Percentiles rank a stretch among this genome's conserved stretches.
Evolutionary conservation across 371 early-diverging fungal genomes (phyloP).

Genomic region (Apophysomyces variabilis): DNA sequence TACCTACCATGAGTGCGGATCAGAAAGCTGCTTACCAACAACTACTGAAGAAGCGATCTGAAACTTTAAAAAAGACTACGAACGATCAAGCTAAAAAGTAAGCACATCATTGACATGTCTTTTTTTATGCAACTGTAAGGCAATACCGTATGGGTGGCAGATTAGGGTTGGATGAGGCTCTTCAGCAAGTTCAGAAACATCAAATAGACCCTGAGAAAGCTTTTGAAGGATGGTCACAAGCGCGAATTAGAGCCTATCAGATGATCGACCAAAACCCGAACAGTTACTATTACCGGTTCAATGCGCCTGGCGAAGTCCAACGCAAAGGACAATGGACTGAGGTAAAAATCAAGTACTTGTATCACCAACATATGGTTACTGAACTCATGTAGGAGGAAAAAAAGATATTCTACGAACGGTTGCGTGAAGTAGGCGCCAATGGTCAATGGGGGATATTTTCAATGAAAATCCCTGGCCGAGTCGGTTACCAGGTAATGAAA

Average conservation of each 20-base stretch:
- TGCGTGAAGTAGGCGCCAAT: conserved; percentile 87
- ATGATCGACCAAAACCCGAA: conserved; percentile 91
- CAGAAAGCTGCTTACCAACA: conserved; percentile 83
- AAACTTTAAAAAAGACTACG: conserved; percentile 74
- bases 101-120: background rate
- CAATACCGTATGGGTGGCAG: conserved; percentile 36
- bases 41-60: conserved; percentile 77
- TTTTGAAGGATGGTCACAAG: conserved; percentile 94
- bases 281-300: conserved; percentile 95
- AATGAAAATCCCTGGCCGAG: conserved; percentile 92
- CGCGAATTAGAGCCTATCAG: conserved; percentile 90
- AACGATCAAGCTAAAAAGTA: conserved; percentile 77
- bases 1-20: conserved; percentile 66
- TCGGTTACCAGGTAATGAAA: conserved; percentile 84
- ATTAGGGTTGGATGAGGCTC: conserved; percentile 86
- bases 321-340: conserved; percentile 87
- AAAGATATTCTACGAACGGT: conserved; percentile 77
- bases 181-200: conserved; percentile 81
- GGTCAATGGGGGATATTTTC: conserved; percentile 97
- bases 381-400: conserved; percentile 66
- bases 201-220: conserved; percentile 77
- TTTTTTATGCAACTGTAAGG: conserved; percentile 9
- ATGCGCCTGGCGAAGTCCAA: conserved; percentile 94
- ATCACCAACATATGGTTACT: background rate
- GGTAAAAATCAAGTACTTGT: conserved; percentile 23